Evolutionary conservation across 2,329 filamentous ascomycete genomes (phyloP).

Genomic region (Aspergillus costaricaensis): DNA sequence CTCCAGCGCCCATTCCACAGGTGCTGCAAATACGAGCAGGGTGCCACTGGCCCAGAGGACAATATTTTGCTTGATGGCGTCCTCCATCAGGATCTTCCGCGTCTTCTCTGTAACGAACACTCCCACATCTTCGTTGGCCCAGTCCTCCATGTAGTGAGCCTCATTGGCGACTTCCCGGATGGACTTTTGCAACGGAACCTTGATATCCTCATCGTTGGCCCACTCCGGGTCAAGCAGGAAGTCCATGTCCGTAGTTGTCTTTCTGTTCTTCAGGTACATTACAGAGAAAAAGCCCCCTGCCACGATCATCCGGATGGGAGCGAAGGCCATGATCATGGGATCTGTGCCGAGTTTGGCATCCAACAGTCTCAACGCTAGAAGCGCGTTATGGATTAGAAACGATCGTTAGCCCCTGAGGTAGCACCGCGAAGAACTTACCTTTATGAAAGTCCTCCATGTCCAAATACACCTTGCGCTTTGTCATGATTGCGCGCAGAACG

Average conservation of each 20-base stretch:
- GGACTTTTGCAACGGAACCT: conserved; percentile 9
- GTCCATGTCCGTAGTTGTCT: conserved; percentile 13
- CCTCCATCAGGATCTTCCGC: conserved; percentile 4
- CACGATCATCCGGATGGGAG: conserved; percentile 12
- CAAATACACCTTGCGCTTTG: conserved; percentile 3
- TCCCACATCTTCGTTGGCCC: conserved; percentile 14
- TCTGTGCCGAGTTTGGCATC: conserved; percentile 1
- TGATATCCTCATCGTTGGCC: conserved; percentile 11
- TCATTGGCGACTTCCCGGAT: conserved; percentile 7
- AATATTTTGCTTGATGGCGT: conserved; percentile 7
- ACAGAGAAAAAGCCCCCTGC: conserved; percentile 17
- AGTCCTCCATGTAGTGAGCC: conserved; percentile 9
- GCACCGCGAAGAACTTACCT: not conserved
- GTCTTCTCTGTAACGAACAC: conserved; percentile 15
- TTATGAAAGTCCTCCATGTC: conserved; percentile 8
- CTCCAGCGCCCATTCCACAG: conserved; percentile 39
- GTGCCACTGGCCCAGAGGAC: conserved; percentile 15
- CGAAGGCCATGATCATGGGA: conserved; percentile 11
- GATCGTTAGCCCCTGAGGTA: not conserved
- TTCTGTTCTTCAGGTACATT: conserved; percentile 12
- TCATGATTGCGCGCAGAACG: not conserved
- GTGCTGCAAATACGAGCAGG: conserved; percentile 33
- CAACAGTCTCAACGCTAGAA: conserved; percentile 1
- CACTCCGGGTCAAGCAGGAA: conserved; percentile 16
- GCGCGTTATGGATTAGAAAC: not conserved